Evolutionary conservation across 2,329 filamentous ascomycete species (phyloP).

Genomic region (Aureobasidium sp.): DNA sequence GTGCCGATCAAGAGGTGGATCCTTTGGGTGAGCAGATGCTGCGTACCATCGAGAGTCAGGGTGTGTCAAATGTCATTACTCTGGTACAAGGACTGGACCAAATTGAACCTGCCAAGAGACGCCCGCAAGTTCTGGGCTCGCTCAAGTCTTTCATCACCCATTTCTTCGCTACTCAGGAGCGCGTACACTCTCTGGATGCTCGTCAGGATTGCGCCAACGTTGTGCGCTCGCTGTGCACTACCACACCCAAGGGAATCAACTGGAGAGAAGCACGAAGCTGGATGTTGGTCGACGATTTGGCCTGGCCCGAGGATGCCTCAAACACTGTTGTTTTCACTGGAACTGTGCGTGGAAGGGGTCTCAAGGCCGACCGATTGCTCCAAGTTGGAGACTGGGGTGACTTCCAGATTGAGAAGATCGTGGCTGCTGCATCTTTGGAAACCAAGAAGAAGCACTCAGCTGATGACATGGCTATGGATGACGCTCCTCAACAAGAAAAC

Average conservation of each 20-base stretch:
- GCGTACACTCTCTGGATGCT: conserved; percentile 80
- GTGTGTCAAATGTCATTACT: conserved; percentile 85
- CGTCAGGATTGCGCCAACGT: conserved; percentile 87
- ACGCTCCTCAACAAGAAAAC: conserved; percentile 45
- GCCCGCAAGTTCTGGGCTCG: conserved; percentile 68
- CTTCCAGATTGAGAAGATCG: conserved; percentile 86
- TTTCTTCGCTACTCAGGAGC: conserved; percentile 89
- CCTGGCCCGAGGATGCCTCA: conserved; percentile 54
- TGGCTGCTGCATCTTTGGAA: conserved; percentile 60
- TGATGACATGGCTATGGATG: conserved; percentile 62
- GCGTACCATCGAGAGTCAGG: conserved; percentile 83
- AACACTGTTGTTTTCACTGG: conserved; percentile 56
- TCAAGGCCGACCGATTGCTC: conserved; percentile 85
- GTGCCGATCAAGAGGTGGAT: conserved; percentile 76
- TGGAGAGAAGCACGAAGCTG: conserved; percentile 96
- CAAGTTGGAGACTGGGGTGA: conserved; percentile 92
- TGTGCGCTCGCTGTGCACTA: conserved; percentile 84
- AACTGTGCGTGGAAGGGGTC: conserved; percentile 72
- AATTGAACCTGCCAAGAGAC: conserved; percentile 72
- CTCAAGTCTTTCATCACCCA: conserved; percentile 89
- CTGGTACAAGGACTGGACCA: conserved; percentile 66
- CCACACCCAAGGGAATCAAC: conserved; percentile 83
- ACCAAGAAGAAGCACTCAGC: conserved; percentile 48
- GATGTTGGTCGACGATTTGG: conserved; percentile 81
- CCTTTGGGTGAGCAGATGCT: conserved; percentile 77